phyloP scores from a whole-genome alignment of 306 rosid species.

The Glycyrrhiza uralensis region DNA sequence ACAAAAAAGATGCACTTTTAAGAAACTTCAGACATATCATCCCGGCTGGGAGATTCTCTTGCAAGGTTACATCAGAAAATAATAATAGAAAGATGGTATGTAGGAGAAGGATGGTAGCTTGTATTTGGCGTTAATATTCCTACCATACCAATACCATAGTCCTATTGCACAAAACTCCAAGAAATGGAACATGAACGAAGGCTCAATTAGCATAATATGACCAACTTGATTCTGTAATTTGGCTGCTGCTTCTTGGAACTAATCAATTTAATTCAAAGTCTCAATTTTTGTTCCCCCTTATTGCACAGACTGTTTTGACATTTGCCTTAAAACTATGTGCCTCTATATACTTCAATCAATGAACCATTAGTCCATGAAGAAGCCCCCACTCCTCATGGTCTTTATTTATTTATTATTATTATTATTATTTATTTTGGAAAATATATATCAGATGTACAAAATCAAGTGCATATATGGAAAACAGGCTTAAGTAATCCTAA shows the following conservation, averaged over 20 bases:
- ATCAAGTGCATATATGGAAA: background rate
- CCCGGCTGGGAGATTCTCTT: background rate
- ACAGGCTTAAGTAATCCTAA: too few relatives aligned
- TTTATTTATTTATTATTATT: background rate
- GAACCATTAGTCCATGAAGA: background rate
- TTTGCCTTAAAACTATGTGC: conserved; percentile 5
- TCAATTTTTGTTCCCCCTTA: background rate
- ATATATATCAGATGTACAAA: background rate
- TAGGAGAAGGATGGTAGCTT: conserved; percentile 13
- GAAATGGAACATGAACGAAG: conserved; percentile 39
- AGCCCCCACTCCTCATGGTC: background rate
- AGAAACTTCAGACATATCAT: background rate
- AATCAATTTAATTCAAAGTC: conserved; percentile 18
- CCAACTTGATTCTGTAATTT: conserved; percentile 52
- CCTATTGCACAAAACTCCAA: conserved; percentile 43
- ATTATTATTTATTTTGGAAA: background rate
- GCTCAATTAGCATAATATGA: conserved; percentile 30
- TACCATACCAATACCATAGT: background rate
- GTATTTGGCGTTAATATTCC: conserved; percentile 29
- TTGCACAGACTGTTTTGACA: background rate
- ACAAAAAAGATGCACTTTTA: background rate
- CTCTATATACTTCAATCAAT: conserved; percentile 7
- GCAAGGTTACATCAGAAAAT: background rate
- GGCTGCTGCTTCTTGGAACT: conserved; percentile 53
- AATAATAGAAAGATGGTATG: conserved; percentile 5